A percentile compares a stretch with the other conserved stretches of the same genome.
These are phyloP conservation scores for Talaromyces proteolyticus DNA, from an alignment of 495 filamentous ascomycete species.

Conservation along the genomic window DNA sequence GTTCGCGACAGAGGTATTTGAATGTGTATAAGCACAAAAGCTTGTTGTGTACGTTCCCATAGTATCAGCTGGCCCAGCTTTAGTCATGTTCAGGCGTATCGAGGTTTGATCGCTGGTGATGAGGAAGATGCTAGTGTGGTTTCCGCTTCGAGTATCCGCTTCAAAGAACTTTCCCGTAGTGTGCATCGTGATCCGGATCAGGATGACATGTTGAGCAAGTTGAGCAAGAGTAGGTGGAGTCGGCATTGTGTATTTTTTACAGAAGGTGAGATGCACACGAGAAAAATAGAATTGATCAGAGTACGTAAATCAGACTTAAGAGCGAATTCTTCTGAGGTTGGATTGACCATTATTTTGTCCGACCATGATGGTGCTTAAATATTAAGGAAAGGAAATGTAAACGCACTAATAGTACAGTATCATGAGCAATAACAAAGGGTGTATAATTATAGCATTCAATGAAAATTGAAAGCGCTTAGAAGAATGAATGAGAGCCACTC, in stretches of 20 bases:
- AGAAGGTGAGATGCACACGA: background rate
- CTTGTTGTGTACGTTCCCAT: background rate
- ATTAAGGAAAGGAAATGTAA: too few species aligned
- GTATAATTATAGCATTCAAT: too few species aligned
- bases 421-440: background rate
- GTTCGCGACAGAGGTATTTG: background rate
- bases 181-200: conserved; percentile 1
- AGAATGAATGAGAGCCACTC: background rate
- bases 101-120: background rate
- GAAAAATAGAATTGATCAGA: background rate
- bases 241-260: background rate
- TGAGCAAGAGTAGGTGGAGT: background rate
- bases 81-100: conserved; percentile 1
- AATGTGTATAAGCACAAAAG: background rate
- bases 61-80: background rate
- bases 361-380: background rate
- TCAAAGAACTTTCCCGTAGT: conserved; percentile 1
- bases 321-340: background rate
- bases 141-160: conserved; percentile 1
- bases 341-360: background rate
- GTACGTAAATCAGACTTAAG: background rate
- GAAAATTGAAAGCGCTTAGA: background rate
- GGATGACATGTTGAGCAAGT: background rate
- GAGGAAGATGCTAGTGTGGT: background rate
- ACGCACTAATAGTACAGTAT: too few species aligned